Evolutionary conservation across 495 filamentous ascomycete genomes (phyloP).

Genomic region (Aspergillus biplanus): DNA sequence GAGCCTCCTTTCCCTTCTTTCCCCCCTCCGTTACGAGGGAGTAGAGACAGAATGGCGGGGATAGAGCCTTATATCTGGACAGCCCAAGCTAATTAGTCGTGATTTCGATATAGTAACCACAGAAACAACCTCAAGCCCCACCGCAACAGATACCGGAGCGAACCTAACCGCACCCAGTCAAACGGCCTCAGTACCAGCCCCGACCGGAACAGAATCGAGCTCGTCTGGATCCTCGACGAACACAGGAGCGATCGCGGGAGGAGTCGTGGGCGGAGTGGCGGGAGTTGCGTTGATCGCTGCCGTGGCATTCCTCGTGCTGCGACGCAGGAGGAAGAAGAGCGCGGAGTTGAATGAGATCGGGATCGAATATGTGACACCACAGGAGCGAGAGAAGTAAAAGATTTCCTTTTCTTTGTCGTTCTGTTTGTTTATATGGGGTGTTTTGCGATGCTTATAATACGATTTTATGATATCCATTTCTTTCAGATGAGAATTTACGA

Average conservation of each 20-base stretch:
- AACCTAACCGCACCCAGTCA: not conserved
- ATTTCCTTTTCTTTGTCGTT: too few relatives aligned
- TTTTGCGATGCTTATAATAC: not conserved
- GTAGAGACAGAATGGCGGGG: not conserved
- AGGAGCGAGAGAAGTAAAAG: not conserved
- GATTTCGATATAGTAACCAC: not conserved
- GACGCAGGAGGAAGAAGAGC: not conserved
- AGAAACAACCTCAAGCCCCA: not conserved
- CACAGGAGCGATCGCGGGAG: conserved; percentile 10
- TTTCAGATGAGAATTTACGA: too few relatives aligned
- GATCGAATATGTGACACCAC: not conserved
- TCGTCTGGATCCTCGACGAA: not conserved
- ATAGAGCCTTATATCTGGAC: too few relatives aligned
- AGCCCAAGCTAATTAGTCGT: too few relatives aligned
- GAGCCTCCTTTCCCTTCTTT: not conserved
- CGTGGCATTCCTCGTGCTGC: not conserved
- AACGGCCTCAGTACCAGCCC: not conserved
- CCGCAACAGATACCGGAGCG: not conserved
- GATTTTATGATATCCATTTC: too few relatives aligned
- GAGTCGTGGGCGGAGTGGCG: conserved; percentile 10
- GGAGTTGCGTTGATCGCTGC: conserved; percentile 1
- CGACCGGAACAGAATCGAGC: not conserved
- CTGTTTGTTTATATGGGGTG: too few relatives aligned
- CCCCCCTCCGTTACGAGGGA: not conserved
- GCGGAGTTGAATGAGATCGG: conserved; percentile 2